These are phyloP conservation scores for Limnanthes douglasii DNA, from an alignment of 345 rosid species.

Conservation along the genomic window DNA sequence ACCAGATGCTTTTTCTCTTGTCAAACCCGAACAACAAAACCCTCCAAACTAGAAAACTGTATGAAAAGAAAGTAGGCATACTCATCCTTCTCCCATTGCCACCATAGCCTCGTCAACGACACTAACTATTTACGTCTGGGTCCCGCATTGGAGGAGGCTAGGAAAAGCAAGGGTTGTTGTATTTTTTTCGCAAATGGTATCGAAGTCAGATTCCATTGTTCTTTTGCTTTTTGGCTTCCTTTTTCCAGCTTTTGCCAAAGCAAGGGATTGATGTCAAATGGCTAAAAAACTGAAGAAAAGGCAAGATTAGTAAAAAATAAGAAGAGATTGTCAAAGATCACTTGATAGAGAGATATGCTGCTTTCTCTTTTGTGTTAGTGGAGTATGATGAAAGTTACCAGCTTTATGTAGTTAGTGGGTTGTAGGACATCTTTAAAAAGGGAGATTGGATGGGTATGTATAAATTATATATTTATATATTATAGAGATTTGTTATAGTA, in stretches of 20 bases:
- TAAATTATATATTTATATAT: slow-evolving; percentile 5
- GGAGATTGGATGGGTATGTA: slow-evolving; percentile 13
- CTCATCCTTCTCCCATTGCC: too few species aligned
- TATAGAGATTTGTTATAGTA: too few species aligned
- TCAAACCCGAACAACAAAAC: slow-evolving; percentile 72
- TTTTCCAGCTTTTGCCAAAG: slow-evolving; percentile 17
- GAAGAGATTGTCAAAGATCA: slow-evolving; percentile 45
- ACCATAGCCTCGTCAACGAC: slow-evolving; percentile 11
- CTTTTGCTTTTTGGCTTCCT: slow-evolving; percentile 15
- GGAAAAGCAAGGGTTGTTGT: too few species aligned
- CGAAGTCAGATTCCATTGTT: slow-evolving; percentile 49
- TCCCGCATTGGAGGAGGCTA: too few species aligned
- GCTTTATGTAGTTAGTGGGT: too few species aligned
- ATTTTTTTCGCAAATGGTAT: too few species aligned
- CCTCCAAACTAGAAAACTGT: slow-evolving; percentile 49
- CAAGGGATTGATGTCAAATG: slow-evolving; percentile 32
- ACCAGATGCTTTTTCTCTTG: slow-evolving; percentile 51
- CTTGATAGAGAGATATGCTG: slow-evolving; percentile 39
- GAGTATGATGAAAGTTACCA: slow-evolving; percentile 61
- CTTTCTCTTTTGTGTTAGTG: slow-evolving; percentile 33
- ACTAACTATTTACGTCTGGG: too few species aligned
- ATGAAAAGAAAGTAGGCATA: too few species aligned
- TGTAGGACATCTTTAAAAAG: slow-evolving; percentile 54
- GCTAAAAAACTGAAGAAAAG: slow-evolving; percentile 16
- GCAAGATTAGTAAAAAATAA: slow-evolving; percentile 24